Percentiles rank a stretch among this genome's conserved stretches.
Evolutionary conservation across 352 stramenopile species (phyloP).

Genomic region (Phytophthora cajani): DNA sequence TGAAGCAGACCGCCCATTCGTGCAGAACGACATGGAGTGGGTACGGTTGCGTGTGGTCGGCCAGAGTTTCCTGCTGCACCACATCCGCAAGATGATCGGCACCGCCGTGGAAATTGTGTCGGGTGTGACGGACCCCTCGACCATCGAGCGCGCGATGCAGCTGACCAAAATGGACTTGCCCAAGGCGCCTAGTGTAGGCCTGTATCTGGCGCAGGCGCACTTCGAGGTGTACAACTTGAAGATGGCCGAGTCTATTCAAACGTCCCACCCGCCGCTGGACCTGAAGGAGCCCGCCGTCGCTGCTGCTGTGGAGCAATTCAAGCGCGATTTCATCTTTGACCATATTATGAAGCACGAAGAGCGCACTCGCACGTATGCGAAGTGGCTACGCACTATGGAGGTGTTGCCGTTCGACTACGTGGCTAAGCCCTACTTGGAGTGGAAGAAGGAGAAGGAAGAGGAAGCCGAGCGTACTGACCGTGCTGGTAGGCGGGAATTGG

Average conservation of each 20-base stretch:
- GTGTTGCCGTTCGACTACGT: slow-evolving; percentile 77
- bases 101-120: slow-evolving; percentile 79
- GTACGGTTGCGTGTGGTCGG: slow-evolving; percentile 94
- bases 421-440: slow-evolving; percentile 60
- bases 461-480: slow-evolving; percentile 47
- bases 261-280: slow-evolving; percentile 69
- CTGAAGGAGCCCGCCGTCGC: slow-evolving; percentile 62
- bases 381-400: slow-evolving; percentile 80
- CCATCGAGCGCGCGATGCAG: slow-evolving; percentile 66
- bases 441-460: slow-evolving; percentile 83
- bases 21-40: slow-evolving; percentile 95
- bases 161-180: slow-evolving; percentile 88
- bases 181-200: slow-evolving; percentile 85
- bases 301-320: slow-evolving; percentile 75
- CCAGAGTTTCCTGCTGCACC: slow-evolving; percentile 97
- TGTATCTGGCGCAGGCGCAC: slow-evolving; percentile 87
- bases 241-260: slow-evolving; percentile 71
- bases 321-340: slow-evolving; percentile 77
- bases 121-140: slow-evolving; percentile 51
- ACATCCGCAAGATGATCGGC: slow-evolving; percentile 99
- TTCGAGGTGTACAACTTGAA: slow-evolving; percentile 90
- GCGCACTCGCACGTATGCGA: slow-evolving; percentile 76
- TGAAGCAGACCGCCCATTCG: slow-evolving; percentile 71
- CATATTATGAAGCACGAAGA: slow-evolving; percentile 88
- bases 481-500: slow-evolving; percentile 47